Evolutionary conservation across 2,329 filamentous ascomycete genomes (phyloP).

Genomic region (Xylariaceae sp.): DNA sequence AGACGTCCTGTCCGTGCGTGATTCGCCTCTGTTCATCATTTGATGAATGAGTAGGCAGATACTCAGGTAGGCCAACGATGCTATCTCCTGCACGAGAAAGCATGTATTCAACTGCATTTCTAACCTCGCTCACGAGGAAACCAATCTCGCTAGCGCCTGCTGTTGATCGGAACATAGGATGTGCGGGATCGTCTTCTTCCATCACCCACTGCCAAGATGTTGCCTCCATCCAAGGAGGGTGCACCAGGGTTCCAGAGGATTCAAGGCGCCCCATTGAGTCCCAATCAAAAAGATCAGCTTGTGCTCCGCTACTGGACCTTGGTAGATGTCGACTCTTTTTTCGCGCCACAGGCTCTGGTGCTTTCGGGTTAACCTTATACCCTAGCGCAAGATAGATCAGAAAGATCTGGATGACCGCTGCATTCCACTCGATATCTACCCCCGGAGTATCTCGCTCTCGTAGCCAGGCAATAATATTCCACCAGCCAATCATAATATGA

Average conservation of each 20-base stretch:
- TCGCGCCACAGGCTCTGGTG: slow-evolving; percentile 18
- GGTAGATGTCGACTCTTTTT: slow-evolving; percentile 26
- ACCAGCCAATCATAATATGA: slow-evolving; percentile 68
- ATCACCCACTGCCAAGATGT: slow-evolving; percentile 70
- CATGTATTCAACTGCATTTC: slow-evolving; percentile 64
- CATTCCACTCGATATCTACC: slow-evolving; percentile 66
- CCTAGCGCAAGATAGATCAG: slow-evolving; percentile 62
- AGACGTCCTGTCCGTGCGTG: slow-evolving; percentile 62
- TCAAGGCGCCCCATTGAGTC: slow-evolving; percentile 46
- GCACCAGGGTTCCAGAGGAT: slow-evolving; percentile 46
- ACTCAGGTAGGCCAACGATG: slow-evolving; percentile 54
- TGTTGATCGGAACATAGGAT: slow-evolving; percentile 26
- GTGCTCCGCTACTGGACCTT: slow-evolving; percentile 32
- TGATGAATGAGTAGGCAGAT: slow-evolving; percentile 60
- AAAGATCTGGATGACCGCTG: slow-evolving; percentile 62
- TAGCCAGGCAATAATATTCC: slow-evolving; percentile 71
- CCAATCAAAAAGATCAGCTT: slow-evolving; percentile 40
- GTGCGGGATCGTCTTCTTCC: slow-evolving; percentile 48
- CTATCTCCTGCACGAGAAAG: slow-evolving; percentile 55
- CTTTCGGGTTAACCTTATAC: slow-evolving; percentile 26
- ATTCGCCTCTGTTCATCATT: slow-evolving; percentile 56
- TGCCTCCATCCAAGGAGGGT: slow-evolving; percentile 58
- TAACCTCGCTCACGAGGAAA: slow-evolving; percentile 53
- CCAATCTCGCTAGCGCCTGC: slow-evolving; percentile 23
- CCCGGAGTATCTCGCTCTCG: slow-evolving; percentile 44